phyloP scores from a whole-genome alignment of 345 rosid species.

The Turnera subulata region DNA sequence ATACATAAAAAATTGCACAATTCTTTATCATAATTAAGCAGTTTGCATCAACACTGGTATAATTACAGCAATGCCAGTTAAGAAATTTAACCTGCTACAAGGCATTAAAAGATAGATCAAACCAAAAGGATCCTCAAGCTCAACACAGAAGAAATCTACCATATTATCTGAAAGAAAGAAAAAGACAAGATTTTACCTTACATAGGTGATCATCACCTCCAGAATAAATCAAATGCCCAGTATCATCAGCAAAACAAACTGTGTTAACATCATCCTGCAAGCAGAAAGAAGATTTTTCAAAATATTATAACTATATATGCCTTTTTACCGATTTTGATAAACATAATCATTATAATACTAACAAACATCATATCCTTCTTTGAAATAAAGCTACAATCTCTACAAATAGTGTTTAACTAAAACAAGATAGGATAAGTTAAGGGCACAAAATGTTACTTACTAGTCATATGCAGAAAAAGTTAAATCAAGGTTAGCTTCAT shows the following conservation, averaged over 20 bases:
- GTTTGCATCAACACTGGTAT: neutral
- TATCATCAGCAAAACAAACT: slow-evolving; percentile 70
- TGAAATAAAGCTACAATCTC: neutral
- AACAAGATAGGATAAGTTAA: neutral
- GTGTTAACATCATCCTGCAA: slow-evolving; percentile 66
- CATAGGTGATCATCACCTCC: slow-evolving; percentile 62
- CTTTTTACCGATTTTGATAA: no score
- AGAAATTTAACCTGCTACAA: no score
- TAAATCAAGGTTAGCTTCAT: no score
- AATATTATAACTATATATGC: no score
- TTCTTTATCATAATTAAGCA: neutral
- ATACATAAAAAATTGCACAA: neutral
- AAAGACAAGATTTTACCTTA: slow-evolving; percentile 38
- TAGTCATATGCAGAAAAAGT: no score
- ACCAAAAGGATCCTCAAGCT: neutral
- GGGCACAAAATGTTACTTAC: no score
- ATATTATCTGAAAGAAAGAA: neutral
- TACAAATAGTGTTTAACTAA: neutral
- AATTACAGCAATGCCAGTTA: no score
- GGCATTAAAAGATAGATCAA: no score
- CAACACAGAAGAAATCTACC: neutral
- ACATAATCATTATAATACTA: slow-evolving; percentile 6
- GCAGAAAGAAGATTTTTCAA: slow-evolving; percentile 13
- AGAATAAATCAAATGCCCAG: slow-evolving; percentile 60
- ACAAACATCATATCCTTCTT: slow-evolving; percentile 1